Percentiles rank a stretch among this genome's conserved stretches.
Evolutionary conservation across 2,329 filamentous ascomycete genomes (phyloP).

Genomic region (Diatrype stigma): DNA sequence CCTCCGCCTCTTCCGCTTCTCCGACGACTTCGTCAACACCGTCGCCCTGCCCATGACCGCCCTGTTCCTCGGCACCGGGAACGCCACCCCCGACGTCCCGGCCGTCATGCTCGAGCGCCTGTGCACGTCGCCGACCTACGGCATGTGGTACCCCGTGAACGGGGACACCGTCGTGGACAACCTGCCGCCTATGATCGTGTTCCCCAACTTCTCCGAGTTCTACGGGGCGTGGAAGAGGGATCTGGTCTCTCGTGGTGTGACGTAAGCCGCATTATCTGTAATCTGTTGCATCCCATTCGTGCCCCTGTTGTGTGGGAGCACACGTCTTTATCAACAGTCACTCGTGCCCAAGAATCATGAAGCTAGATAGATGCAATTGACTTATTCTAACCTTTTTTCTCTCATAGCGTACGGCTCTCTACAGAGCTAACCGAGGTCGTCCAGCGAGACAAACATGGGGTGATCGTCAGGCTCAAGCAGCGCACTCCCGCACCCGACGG

Average conservation of each 20-base stretch:
- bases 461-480: conserved; percentile 41
- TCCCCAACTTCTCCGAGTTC: conserved; percentile 52
- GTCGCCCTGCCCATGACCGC: conserved; percentile 33
- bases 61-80: conserved; percentile 30
- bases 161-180: conserved; percentile 34
- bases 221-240: conserved; percentile 49
- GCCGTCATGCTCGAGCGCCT: conserved; percentile 30
- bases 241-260: conserved; percentile 45
- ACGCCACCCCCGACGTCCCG: conserved; percentile 29
- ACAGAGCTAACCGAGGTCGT: conserved; percentile 48
- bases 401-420: conserved; percentile 35
- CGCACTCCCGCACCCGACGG: conserved; percentile 28
- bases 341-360: too few relatives aligned
- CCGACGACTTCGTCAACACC: conserved; percentile 27
- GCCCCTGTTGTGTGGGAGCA: too few relatives aligned
- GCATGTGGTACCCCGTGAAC: conserved; percentile 51
- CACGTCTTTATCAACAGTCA: too few relatives aligned
- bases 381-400: too few relatives aligned
- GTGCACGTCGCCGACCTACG: conserved; percentile 44
- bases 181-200: conserved; percentile 54
- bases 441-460: conserved; percentile 44
- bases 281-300: too few relatives aligned
- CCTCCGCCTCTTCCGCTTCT: conserved; percentile 27
- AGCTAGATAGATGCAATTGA: too few relatives aligned
- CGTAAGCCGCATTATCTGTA: conserved; percentile 9